Conservation (phyloP, 768 basidiomycete genomes). For the Amanita fuliginea region DNA sequence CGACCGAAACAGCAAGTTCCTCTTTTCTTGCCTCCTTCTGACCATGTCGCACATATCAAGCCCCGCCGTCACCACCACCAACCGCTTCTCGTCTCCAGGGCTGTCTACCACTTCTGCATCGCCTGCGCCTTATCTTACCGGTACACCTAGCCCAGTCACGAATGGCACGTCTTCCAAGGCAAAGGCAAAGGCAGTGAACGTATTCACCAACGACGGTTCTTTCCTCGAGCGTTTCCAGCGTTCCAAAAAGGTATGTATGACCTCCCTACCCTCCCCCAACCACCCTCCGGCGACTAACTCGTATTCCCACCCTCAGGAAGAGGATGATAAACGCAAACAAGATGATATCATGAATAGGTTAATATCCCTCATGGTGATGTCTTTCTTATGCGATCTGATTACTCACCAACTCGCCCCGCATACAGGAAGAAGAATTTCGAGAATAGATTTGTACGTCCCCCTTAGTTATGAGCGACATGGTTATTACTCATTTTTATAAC, state of each 20-base stretch:
- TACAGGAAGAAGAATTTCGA: conserved; percentile 51
- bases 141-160: not conserved
- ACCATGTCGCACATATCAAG: not conserved
- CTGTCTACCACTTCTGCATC: not conserved
- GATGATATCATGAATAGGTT: conserved; percentile 42
- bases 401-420: conserved; percentile 3
- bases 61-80: not conserved
- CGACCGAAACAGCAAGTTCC: too few species aligned
- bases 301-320: conserved; percentile 28
- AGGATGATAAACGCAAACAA: conserved; percentile 45
- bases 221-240: conserved; percentile 57
- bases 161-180: conserved; percentile 22
- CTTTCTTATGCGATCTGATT: not conserved
- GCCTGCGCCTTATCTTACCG: not conserved
- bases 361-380: conserved; percentile 8
- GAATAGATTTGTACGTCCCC: conserved; percentile 43
- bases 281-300: not conserved
- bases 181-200: conserved; percentile 31
- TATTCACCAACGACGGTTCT: conserved; percentile 62
- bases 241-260: conserved; percentile 34
- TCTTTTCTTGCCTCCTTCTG: not conserved
- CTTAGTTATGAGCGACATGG: not conserved
- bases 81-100: not conserved
- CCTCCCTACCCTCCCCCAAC: not conserved
- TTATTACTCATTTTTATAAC: not conserved